Percentiles rank a stretch among this genome's conserved stretches.
Conservation (phyloP, 1,139 yeast genomes). For the Diutina sp. region DNA sequence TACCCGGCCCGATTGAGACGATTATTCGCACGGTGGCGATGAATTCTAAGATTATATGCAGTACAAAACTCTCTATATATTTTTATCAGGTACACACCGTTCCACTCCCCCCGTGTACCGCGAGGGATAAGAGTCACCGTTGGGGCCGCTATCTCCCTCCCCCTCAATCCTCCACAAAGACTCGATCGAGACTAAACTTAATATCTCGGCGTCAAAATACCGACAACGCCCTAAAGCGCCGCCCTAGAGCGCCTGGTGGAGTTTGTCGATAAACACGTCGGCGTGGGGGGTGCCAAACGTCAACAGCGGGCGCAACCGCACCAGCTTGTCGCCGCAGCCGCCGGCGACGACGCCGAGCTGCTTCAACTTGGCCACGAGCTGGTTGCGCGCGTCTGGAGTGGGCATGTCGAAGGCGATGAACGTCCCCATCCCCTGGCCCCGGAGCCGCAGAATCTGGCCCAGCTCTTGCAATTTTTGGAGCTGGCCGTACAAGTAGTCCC, state of each 20-base stretch:
- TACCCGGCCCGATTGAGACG: no score
- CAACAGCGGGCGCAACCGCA: constrained; percentile 61
- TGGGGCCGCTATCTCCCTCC: no score
- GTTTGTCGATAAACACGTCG: constrained; percentile 38
- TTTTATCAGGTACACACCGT: no score
- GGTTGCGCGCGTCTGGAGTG: constrained; percentile 33
- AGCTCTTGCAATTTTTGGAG: constrained; percentile 31
- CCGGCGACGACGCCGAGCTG: constrained; percentile 55
- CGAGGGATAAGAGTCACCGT: no score
- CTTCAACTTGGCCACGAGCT: constrained; percentile 36
- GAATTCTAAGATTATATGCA: no score
- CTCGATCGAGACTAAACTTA: not conserved
- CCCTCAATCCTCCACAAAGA: not conserved
- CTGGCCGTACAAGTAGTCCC: constrained; percentile 44
- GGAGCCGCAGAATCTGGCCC: constrained; percentile 32
- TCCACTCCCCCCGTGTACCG: no score
- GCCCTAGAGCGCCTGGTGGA: constrained; percentile 16
- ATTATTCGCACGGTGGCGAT: no score
- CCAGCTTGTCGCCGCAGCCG: constrained; percentile 55
- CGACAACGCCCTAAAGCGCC: no score
- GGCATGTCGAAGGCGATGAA: constrained; percentile 66
- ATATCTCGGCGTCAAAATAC: not conserved
- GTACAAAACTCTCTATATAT: no score
- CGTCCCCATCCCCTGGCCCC: constrained; percentile 60
- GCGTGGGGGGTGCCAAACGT: constrained; percentile 58